Evolutionary conservation across 1,284 basidiomycete genomes (phyloP).

Genomic region (Sporisorium sorghi): DNA sequence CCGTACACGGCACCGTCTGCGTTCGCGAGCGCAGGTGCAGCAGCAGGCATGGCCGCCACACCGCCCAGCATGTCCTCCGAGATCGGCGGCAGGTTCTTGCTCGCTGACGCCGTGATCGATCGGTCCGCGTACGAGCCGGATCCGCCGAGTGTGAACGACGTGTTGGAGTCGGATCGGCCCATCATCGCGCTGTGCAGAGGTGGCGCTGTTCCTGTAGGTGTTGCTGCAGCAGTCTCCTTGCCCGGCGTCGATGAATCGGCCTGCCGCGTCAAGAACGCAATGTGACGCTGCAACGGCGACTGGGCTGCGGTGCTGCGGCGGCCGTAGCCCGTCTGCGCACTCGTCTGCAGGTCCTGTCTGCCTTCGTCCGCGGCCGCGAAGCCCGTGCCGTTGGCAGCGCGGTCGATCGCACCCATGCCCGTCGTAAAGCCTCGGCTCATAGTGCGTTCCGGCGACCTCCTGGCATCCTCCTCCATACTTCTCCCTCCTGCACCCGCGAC

Average conservation of each 20-base stretch:
- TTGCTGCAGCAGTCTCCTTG: constrained; percentile 3
- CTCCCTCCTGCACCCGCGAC: constrained; percentile 8
- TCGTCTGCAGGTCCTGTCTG: constrained; percentile 40
- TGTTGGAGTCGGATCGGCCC: constrained; percentile 19
- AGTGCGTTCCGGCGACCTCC: constrained; percentile 36
- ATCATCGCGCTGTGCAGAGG: constrained; percentile 9
- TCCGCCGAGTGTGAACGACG: constrained; percentile 1
- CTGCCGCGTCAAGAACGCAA: constrained; percentile 42
- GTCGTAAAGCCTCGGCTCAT: constrained; percentile 34
- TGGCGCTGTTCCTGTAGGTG: constrained; percentile 4
- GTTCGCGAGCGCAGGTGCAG: constrained; percentile 13
- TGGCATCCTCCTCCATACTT: constrained; percentile 24
- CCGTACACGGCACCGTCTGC: constrained; percentile 1
- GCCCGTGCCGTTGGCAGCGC: constrained; percentile 16
- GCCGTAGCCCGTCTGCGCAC: constrained; percentile 13
- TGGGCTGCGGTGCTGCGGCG: constrained; percentile 18
- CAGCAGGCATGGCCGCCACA: constrained; percentile 32
- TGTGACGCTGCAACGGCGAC: constrained; percentile 55
- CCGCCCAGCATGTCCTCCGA: constrained; percentile 45
- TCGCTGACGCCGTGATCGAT: constrained; percentile 1
- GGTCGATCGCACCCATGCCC: constrained; percentile 46
- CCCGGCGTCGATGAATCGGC: constrained; percentile 9
- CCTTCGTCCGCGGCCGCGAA: constrained; percentile 27
- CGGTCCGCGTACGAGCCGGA: constrained; percentile 10
- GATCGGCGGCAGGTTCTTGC: constrained; percentile 28